Conservation (phyloP, 1,139 yeast species). For the Suhomyces maxii region DNA sequence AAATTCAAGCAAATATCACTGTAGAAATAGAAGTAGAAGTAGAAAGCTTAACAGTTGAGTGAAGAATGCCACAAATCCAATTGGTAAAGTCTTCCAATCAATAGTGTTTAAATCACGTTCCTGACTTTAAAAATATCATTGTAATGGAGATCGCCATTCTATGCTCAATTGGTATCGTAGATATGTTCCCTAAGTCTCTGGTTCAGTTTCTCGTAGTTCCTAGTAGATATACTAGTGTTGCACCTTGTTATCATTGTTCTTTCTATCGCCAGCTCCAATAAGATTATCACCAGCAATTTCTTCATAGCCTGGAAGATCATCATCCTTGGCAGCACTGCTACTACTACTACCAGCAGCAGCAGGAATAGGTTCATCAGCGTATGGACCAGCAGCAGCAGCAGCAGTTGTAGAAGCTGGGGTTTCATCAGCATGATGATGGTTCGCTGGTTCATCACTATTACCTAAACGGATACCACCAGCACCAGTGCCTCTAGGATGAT, state of each 20-base stretch:
- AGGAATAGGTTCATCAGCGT: constrained; percentile 2
- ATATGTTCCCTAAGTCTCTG: no score
- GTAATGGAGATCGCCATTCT: no score
- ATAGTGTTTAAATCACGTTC: no score
- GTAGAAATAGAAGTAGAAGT: no score
- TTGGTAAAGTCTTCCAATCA: no score
- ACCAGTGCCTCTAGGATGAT: not conserved
- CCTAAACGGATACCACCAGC: not conserved
- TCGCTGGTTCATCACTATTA: not conserved
- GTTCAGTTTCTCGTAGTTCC: not conserved
- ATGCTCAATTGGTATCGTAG: no score
- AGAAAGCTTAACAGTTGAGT: no score
- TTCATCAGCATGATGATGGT: not conserved
- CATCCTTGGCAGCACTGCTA: constrained; percentile 3
- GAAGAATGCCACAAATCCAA: no score
- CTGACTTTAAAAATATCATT: no score
- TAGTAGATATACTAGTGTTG: constrained; percentile 20
- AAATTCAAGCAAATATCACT: not conserved
- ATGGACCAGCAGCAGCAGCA: constrained; percentile 5
- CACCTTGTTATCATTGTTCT: constrained; percentile 31
- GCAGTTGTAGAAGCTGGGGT: no score
- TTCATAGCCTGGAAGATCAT: constrained; percentile 26
- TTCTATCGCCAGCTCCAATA: constrained; percentile 15
- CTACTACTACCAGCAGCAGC: constrained; percentile 1
- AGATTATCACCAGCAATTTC: constrained; percentile 21